Evolutionary conservation across 1,284 basidiomycete genomes (phyloP).

Genomic region (Lentinus polychrous): DNA sequence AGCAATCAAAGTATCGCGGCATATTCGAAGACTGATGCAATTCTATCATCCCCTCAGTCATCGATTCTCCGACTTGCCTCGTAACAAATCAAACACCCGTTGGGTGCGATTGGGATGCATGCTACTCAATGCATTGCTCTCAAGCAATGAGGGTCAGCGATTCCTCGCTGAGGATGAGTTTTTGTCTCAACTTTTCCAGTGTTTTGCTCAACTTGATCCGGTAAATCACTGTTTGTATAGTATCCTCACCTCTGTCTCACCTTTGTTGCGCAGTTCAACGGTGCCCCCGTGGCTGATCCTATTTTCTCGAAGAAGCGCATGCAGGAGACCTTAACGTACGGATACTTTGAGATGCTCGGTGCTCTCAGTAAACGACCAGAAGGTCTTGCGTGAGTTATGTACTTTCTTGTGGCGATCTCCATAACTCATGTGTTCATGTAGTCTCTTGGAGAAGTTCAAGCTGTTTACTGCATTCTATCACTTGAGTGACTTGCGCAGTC

Average conservation of each 20-base stretch:
- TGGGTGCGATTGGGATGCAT: slow-evolving; percentile 86
- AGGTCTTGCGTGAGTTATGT: slow-evolving; percentile 77
- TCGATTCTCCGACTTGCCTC: slow-evolving; percentile 80
- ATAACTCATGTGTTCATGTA: slow-evolving; percentile 24
- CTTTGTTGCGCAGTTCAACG: slow-evolving; percentile 47
- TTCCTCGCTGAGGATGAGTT: slow-evolving; percentile 88
- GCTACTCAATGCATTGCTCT: slow-evolving; percentile 77
- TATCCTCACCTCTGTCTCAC: background rate
- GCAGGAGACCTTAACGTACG: slow-evolving; percentile 79
- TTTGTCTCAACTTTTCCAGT: slow-evolving; percentile 78
- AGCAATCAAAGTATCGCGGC: slow-evolving; percentile 85
- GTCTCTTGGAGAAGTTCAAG: slow-evolving; percentile 85
- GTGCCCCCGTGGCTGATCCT: slow-evolving; percentile 62
- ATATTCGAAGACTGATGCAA: slow-evolving; percentile 80
- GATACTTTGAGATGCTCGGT: slow-evolving; percentile 96
- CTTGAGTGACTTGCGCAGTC: slow-evolving; percentile 81
- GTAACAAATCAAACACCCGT: slow-evolving; percentile 62
- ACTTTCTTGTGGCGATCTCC: background rate
- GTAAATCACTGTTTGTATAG: slow-evolving; percentile 36
- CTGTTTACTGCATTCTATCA: slow-evolving; percentile 96
- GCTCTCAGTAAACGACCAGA: slow-evolving; percentile 82
- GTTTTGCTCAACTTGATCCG: slow-evolving; percentile 89
- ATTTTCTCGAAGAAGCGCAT: slow-evolving; percentile 85
- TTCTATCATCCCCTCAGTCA: slow-evolving; percentile 91
- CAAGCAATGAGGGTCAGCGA: slow-evolving; percentile 77